phyloP scores from a whole-genome alignment of 2,329 filamentous ascomycete species.

The Aspergillus quadrilineatus region DNA sequence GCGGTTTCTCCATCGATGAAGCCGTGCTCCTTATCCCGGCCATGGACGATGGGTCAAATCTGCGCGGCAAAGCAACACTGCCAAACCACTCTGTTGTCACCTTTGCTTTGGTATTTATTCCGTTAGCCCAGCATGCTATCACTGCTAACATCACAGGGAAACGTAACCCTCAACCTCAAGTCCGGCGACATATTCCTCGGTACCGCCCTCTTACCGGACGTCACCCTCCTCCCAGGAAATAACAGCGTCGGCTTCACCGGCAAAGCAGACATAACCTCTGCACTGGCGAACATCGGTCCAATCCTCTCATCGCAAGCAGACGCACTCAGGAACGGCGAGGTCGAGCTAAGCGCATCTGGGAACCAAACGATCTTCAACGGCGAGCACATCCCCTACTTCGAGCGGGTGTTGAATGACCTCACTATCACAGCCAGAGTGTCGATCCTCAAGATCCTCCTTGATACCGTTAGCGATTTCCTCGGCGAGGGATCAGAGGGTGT shows the following conservation, averaged over 20 bases:
- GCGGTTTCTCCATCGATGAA: slow-evolving; percentile 41
- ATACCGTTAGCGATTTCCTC: not conserved
- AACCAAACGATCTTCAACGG: slow-evolving; percentile 47
- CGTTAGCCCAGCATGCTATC: not conserved
- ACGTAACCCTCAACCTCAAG: slow-evolving; percentile 48
- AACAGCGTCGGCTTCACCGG: slow-evolving; percentile 34
- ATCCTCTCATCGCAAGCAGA: slow-evolving; percentile 42
- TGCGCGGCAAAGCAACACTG: slow-evolving; percentile 45
- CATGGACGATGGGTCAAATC: slow-evolving; percentile 41
- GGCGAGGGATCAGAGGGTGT: not conserved
- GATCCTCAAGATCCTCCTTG: slow-evolving; percentile 20
- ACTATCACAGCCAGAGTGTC: slow-evolving; percentile 38
- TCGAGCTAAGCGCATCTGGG: slow-evolving; percentile 45
- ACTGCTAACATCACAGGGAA: slow-evolving; percentile 30
- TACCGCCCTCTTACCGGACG: slow-evolving; percentile 39
- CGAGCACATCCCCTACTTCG: slow-evolving; percentile 46
- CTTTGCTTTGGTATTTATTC: slow-evolving; percentile 31
- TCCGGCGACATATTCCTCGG: slow-evolving; percentile 45
- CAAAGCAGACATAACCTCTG: slow-evolving; percentile 31
- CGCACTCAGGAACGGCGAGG: slow-evolving; percentile 41
- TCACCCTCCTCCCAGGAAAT: slow-evolving; percentile 45
- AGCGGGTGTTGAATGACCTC: slow-evolving; percentile 45
- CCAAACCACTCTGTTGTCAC: slow-evolving; percentile 49
- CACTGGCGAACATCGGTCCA: slow-evolving; percentile 44
- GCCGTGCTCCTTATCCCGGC: slow-evolving; percentile 41